These are phyloP conservation scores for Neurospora sp. DNA, from an alignment of 495 filamentous ascomycete genomes.

Conservation along the genomic window DNA sequence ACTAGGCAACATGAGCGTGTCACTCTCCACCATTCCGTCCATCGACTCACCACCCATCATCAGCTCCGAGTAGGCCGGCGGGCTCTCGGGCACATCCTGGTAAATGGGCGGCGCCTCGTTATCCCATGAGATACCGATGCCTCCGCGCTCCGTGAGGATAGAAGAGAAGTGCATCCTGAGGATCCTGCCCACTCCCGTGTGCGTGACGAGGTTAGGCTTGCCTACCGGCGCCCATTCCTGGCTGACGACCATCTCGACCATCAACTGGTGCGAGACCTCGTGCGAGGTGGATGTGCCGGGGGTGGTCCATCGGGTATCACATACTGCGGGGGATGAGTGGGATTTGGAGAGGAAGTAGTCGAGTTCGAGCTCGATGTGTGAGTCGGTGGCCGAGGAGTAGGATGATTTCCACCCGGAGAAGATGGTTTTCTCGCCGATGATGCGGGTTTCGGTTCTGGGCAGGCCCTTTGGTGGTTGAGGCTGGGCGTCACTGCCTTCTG, in stretches of 20 bases:
- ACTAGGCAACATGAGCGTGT: background rate
- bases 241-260: constrained; percentile 88
- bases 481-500: constrained; percentile 31
- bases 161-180: constrained; percentile 86
- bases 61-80: constrained; percentile 56
- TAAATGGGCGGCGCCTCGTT: constrained; percentile 93
- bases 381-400: constrained; percentile 54
- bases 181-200: constrained; percentile 84
- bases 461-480: constrained; percentile 56
- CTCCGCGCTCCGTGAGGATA: constrained; percentile 69
- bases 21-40: constrained; percentile 4
- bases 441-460: constrained; percentile 63
- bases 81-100: constrained; percentile 82
- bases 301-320: constrained; percentile 57
- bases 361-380: constrained; percentile 75
- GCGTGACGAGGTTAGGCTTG: constrained; percentile 60
- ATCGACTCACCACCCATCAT: constrained; percentile 13
- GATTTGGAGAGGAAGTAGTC: constrained; percentile 53
- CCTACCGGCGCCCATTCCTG: constrained; percentile 77
- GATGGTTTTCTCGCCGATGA: constrained; percentile 45
- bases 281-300: constrained; percentile 44
- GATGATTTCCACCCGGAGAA: constrained; percentile 90
- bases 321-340: constrained; percentile 48
- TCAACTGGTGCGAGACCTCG: constrained; percentile 68
- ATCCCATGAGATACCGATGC: constrained; percentile 93